phyloP scores from a whole-genome alignment of 2,329 filamentous ascomycete species.

The Botrytis elliptica region DNA sequence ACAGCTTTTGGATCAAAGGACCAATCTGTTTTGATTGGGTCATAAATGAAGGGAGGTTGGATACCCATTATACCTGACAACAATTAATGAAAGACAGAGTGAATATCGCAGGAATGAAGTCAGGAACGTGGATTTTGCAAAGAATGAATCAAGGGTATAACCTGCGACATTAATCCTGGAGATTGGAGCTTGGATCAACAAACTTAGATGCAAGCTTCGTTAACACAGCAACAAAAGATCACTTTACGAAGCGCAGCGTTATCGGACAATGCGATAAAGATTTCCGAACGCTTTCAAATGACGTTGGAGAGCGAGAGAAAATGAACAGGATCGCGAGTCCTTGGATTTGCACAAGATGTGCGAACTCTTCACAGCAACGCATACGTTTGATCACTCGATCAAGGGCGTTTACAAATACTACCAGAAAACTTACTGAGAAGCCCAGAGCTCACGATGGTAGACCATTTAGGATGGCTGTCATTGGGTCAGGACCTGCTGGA shows the following conservation, averaged over 20 bases:
- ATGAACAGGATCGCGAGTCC: constrained; percentile 30
- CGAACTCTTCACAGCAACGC: constrained; percentile 22
- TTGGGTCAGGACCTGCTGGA: constrained; percentile 91
- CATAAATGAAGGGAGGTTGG: constrained; percentile 73
- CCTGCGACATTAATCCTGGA: background rate
- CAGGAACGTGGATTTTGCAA: constrained; percentile 28
- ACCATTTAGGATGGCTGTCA: constrained; percentile 76
- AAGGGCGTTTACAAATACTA: background rate
- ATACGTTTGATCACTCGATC: background rate
- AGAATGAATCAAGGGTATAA: constrained; percentile 28
- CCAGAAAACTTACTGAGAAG: constrained; percentile 32
- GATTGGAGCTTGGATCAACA: constrained; percentile 16
- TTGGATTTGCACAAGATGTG: constrained; percentile 36
- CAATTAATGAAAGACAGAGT: constrained; percentile 15
- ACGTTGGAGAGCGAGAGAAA: constrained; percentile 23
- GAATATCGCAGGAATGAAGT: constrained; percentile 24
- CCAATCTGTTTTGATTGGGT: constrained; percentile 48
- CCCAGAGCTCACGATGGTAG: constrained; percentile 38
- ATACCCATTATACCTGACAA: constrained; percentile 48
- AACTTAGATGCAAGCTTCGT: constrained; percentile 31
- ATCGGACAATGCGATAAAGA: constrained; percentile 26
- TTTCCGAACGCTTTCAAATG: constrained; percentile 25
- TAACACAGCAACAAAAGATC: constrained; percentile 37
- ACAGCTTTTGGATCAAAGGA: constrained; percentile 84
- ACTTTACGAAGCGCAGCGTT: constrained; percentile 20